A percentile compares a stretch with the other conserved stretches of the same genome.
These are phyloP conservation scores for Cyberlindnera samutprakarnensis DNA, from an alignment of 805 yeast species.

Conservation along the genomic window DNA sequence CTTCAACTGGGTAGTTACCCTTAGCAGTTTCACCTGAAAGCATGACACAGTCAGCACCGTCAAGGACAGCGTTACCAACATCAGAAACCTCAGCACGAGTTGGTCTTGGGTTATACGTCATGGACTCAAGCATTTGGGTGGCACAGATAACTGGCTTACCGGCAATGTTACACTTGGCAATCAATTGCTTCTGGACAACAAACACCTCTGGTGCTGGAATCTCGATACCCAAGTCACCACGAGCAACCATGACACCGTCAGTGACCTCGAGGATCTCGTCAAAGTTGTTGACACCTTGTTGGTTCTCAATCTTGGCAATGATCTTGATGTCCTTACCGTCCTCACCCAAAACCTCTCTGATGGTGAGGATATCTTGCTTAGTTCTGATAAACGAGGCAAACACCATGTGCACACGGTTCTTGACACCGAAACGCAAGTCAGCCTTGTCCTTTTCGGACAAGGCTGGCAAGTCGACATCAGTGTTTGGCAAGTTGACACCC, in stretches of 20 bases:
- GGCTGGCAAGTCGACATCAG: slow-evolving; percentile 98
- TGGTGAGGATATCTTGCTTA: slow-evolving; percentile 81
- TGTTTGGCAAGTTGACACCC: slow-evolving; percentile 98
- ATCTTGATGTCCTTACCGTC: slow-evolving; percentile 95
- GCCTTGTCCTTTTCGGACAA: slow-evolving; percentile 92
- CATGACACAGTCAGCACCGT: slow-evolving; percentile 99
- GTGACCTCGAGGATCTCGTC: slow-evolving; percentile 92
- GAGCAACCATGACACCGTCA: slow-evolving; percentile 99
- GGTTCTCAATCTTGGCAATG: slow-evolving; percentile 96
- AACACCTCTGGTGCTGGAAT: slow-evolving; percentile 98
- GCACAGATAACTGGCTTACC: slow-evolving; percentile 99
- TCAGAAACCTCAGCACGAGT: slow-evolving; percentile 99
- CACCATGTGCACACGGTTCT: slow-evolving; percentile 96
- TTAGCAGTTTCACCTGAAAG: slow-evolving; percentile 99
- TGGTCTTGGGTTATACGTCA: slow-evolving; percentile 99
- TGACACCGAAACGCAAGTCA: slow-evolving; percentile 92
- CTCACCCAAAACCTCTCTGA: slow-evolving; percentile 93
- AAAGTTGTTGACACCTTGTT: slow-evolving; percentile 99
- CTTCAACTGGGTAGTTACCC: slow-evolving; percentile 97
- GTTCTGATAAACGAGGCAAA: slow-evolving; percentile 98
- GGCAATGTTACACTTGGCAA: slow-evolving; percentile 98
- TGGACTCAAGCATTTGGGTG: slow-evolving; percentile 98
- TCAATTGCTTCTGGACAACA: slow-evolving; percentile 96
- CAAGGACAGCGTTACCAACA: slow-evolving; percentile 98
- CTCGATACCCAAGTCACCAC: slow-evolving; percentile 99